Percentiles rank a stretch among this genome's conserved stretches.
phyloP scores from a whole-genome alignment of 78 protist species.

The Dictyostelium brefeldianum region DNA sequence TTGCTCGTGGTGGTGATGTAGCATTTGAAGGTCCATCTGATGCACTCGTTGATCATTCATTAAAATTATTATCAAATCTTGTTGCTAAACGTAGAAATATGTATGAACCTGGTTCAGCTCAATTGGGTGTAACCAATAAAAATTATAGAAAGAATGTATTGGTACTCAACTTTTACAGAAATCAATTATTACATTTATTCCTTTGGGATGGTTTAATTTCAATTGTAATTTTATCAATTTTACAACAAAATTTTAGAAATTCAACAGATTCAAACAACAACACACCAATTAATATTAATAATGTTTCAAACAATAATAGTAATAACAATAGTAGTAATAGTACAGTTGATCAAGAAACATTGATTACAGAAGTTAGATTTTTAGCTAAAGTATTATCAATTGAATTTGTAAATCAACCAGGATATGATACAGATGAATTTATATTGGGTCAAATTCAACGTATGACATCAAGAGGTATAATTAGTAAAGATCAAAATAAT shows the following conservation, averaged over 20 bases:
- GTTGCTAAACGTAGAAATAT: conserved; percentile 69
- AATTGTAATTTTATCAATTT: conserved; percentile 29
- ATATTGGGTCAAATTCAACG: conserved; percentile 21
- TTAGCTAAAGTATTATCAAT: conserved; percentile 58
- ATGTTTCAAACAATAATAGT: neutral
- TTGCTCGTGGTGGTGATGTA: conserved; percentile 78
- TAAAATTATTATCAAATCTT: conserved; percentile 57
- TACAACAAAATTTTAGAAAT: neutral
- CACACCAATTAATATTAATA: conserved; percentile 17
- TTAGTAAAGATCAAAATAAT: neutral
- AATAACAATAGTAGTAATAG: neutral
- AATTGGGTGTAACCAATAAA: conserved; percentile 48
- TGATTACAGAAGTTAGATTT: conserved; percentile 65
- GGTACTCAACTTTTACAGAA: conserved; percentile 70
- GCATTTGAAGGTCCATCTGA: conserved; percentile 84
- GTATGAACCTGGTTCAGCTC: conserved; percentile 73
- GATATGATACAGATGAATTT: conserved; percentile 47
- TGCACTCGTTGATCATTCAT: conserved; percentile 58
- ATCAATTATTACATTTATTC: conserved; percentile 76
- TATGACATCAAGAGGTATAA: conserved; percentile 43
- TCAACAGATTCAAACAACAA: neutral
- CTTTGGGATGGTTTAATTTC: conserved; percentile 83
- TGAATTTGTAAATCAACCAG: conserved; percentile 80
- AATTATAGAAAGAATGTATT: conserved; percentile 62
- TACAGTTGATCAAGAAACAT: conserved; percentile 21